A percentile compares a stretch with the other conserved stretches of the same genome.
Evolutionary conservation across 225 moss, liverwort and hornwort species (phyloP).

Genomic region (Physcomitrium patens): DNA sequence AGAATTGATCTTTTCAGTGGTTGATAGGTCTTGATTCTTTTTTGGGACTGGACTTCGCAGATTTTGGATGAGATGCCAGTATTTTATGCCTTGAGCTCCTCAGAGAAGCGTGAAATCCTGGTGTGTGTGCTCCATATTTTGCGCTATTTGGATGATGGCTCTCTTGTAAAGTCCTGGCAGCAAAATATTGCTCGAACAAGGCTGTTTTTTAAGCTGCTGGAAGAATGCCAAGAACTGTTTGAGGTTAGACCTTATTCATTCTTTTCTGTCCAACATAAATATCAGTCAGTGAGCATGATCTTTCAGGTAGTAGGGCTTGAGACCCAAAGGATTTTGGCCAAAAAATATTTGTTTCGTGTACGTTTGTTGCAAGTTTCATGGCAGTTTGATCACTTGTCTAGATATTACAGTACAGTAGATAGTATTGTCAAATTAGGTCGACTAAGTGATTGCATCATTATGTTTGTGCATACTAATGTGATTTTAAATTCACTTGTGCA

Average conservation of each 20-base stretch:
- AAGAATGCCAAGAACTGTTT: slow-evolving; percentile 58
- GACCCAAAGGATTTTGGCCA: neutral
- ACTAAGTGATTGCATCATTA: neutral
- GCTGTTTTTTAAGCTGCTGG: too few species aligned
- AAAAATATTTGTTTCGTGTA: neutral
- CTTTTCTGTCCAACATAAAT: neutral
- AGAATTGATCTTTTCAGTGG: too few species aligned
- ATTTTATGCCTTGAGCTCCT: slow-evolving; percentile 60
- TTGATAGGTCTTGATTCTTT: neutral
- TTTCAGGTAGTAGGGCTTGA: neutral
- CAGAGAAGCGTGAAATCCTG: slow-evolving; percentile 71
- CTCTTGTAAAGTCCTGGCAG: slow-evolving; percentile 56
- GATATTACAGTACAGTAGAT: neutral
- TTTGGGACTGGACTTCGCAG: slow-evolving; percentile 33
- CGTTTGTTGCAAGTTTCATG: neutral
- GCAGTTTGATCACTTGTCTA: neutral
- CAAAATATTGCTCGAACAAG: too few species aligned
- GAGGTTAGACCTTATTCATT: slow-evolving; percentile 47
- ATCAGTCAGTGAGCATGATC: neutral
- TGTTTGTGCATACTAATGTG: neutral
- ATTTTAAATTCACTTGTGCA: slow-evolving; percentile 30
- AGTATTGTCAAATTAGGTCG: too few species aligned
- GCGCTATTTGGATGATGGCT: slow-evolving; percentile 62
- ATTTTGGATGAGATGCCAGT: slow-evolving; percentile 82
- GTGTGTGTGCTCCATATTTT: slow-evolving; percentile 70